Conservation (phyloP, 129 eudicot genomes). For the Ambrosia artemisiifolia region DNA sequence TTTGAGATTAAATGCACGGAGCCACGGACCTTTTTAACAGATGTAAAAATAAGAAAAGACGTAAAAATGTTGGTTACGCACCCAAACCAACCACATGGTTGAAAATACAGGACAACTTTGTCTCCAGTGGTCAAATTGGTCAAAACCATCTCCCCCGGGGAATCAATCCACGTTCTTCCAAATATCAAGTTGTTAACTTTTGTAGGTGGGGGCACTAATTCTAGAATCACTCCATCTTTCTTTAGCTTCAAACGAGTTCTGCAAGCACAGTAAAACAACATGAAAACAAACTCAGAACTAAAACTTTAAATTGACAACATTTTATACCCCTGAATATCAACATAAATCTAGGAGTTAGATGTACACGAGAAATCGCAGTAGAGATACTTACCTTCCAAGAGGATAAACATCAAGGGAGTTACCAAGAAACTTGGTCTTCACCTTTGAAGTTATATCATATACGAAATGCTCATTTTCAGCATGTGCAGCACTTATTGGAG, state of each 20-base stretch:
- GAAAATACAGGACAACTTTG: constrained; percentile 86
- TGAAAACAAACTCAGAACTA: neutral
- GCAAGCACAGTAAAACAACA: constrained; percentile 7
- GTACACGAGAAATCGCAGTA: neutral
- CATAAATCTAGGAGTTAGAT: neutral
- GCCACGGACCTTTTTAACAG: neutral
- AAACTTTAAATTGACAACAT: neutral
- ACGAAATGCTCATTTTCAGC: constrained; percentile 90
- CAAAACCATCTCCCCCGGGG: constrained; percentile 95
- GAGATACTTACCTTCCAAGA: constrained; percentile 69
- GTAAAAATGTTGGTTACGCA: constrained; percentile 16
- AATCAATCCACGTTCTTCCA: constrained; percentile 98
- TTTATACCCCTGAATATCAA: neutral
- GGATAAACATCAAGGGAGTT: constrained; percentile 93
- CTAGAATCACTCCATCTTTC: constrained; percentile 65
- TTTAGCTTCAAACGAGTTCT: constrained; percentile 83
- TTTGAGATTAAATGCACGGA: neutral
- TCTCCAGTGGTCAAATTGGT: constrained; percentile 91
- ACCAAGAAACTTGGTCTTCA: constrained; percentile 91
- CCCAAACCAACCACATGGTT: constrained; percentile 99
- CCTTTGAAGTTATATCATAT: constrained; percentile 87
- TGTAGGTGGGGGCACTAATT: constrained; percentile 91
- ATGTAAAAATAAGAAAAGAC: neutral
- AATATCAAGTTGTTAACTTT: constrained; percentile 89
- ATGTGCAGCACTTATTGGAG: constrained; percentile 97